phyloP scores from a whole-genome alignment of 352 stramenopile genomes.

The Phytophthora uliginosa region DNA sequence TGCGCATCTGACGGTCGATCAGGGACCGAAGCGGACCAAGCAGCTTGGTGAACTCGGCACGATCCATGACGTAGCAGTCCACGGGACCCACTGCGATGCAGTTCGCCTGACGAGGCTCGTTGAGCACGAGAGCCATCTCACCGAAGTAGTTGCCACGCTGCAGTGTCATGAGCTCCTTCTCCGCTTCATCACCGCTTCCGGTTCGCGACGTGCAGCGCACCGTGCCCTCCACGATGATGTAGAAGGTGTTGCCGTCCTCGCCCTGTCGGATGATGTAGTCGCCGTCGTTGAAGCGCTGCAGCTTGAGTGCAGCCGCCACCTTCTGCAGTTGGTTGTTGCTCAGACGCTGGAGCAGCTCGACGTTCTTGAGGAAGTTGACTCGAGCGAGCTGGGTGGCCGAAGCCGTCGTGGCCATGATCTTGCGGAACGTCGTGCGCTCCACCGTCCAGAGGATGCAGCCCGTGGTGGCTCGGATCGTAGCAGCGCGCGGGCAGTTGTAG shows the following conservation, averaged over 20 bases:
- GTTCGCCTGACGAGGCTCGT: slow-evolving; percentile 89
- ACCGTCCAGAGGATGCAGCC: slow-evolving; percentile 94
- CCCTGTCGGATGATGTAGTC: slow-evolving; percentile 96
- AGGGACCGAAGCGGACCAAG: slow-evolving; percentile 79
- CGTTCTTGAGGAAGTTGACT: slow-evolving; percentile 95
- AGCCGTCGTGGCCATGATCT: slow-evolving; percentile 86
- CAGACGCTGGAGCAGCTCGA: slow-evolving; percentile 93
- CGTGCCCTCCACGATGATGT: slow-evolving; percentile 96
- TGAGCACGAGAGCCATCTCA: slow-evolving; percentile 89
- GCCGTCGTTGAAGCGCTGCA: slow-evolving; percentile 88
- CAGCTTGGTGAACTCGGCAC: slow-evolving; percentile 89
- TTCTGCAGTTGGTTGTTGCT: slow-evolving; percentile 90
- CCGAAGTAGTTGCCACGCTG: slow-evolving; percentile 90
- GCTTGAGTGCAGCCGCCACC: slow-evolving; percentile 86
- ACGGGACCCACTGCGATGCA: slow-evolving; percentile 82
- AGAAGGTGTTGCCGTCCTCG: slow-evolving; percentile 97
- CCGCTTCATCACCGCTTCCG: slow-evolving; percentile 49
- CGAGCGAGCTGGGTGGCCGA: slow-evolving; percentile 78
- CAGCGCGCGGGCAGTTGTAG: slow-evolving; percentile 97
- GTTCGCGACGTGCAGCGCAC: slow-evolving; percentile 82
- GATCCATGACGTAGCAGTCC: slow-evolving; percentile 94
- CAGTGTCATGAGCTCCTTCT: slow-evolving; percentile 87
- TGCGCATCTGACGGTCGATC: slow-evolving; percentile 92
- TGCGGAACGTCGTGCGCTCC: slow-evolving; percentile 89
- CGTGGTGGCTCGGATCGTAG: slow-evolving; percentile 92